Conservation (phyloP, 257 asterid species). For the Striga asiatica region DNA sequence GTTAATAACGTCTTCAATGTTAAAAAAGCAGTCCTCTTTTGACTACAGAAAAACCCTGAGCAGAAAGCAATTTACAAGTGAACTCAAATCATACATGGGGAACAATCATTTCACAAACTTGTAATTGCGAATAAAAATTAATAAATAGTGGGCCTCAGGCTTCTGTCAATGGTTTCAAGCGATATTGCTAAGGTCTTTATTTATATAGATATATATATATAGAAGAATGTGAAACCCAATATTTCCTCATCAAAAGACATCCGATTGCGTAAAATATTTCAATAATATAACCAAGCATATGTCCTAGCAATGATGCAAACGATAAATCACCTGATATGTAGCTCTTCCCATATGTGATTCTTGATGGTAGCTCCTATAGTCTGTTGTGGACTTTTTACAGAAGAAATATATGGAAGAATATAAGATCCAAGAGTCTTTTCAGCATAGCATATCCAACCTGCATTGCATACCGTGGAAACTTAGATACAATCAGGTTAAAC, state of each 20-base stretch:
- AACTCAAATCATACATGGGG: not conserved
- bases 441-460: slow-evolving; percentile 99
- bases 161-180: not conserved
- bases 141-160: too few relatives aligned
- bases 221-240: not conserved
- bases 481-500: not conserved
- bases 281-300: not conserved
- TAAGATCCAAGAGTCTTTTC: slow-evolving; percentile 93
- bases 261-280: not conserved
- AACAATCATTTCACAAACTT: not conserved
- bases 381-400: slow-evolving; percentile 98
- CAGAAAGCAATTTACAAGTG: not conserved
- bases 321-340: slow-evolving; percentile 45
- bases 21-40: slow-evolving; percentile 12
- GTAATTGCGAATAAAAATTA: not conserved
- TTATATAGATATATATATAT: not conserved
- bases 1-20: slow-evolving; percentile 13
- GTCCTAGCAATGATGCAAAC: slow-evolving; percentile 5
- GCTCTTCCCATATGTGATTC: slow-evolving; percentile 46
- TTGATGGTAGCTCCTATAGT: slow-evolving; percentile 77
- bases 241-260: not conserved
- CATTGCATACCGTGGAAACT: slow-evolving; percentile 14
- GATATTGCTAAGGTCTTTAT: too few relatives aligned
- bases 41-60: not conserved
- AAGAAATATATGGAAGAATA: slow-evolving; percentile 86